Conservation (phyloP, 805 yeast genomes). For the Metschnikowia kunwiensis region DNA sequence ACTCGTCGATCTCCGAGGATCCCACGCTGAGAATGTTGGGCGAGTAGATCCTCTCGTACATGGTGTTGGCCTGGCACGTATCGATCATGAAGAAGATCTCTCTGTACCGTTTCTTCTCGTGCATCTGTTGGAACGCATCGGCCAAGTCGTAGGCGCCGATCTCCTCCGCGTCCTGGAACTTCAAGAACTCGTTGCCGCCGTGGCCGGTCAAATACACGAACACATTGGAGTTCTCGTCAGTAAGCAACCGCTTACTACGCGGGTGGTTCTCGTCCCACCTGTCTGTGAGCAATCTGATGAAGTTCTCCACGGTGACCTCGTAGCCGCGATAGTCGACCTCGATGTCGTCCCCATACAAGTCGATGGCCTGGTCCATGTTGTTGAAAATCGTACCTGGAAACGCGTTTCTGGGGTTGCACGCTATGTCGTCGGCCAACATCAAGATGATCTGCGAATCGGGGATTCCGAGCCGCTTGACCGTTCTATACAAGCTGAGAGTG, state of each 20-base stretch:
- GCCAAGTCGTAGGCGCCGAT: conserved; percentile 94
- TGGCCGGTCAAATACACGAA: conserved; percentile 97
- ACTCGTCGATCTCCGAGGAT: conserved; percentile 80
- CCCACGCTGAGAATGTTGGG: conserved; percentile 94
- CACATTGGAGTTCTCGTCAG: conserved; percentile 92
- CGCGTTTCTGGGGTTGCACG: conserved; percentile 93
- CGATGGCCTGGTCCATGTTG: conserved; percentile 87
- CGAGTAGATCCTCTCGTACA: conserved; percentile 88
- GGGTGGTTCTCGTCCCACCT: conserved; percentile 96
- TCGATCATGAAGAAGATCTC: conserved; percentile 97
- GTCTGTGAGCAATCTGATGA: conserved; percentile 87
- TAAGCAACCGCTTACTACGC: conserved; percentile 79
- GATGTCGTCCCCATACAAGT: conserved; percentile 88
- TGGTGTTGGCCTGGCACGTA: conserved; percentile 98
- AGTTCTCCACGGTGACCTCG: conserved; percentile 96
- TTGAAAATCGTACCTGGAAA: conserved; percentile 96
- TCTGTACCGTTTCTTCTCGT: conserved; percentile 90
- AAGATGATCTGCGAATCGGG: conserved; percentile 97
- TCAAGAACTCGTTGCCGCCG: conserved; percentile 96
- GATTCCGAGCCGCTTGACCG: conserved; percentile 92
- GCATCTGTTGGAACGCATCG: conserved; percentile 96
- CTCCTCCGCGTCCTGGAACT: conserved; percentile 98
- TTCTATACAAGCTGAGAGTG: conserved; percentile 88
- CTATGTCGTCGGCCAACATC: conserved; percentile 95
- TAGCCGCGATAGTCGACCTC: conserved; percentile 98